phyloP scores from a whole-genome alignment of 108 stramenopile species.

The Fragilariopsis cylindrus region DNA sequence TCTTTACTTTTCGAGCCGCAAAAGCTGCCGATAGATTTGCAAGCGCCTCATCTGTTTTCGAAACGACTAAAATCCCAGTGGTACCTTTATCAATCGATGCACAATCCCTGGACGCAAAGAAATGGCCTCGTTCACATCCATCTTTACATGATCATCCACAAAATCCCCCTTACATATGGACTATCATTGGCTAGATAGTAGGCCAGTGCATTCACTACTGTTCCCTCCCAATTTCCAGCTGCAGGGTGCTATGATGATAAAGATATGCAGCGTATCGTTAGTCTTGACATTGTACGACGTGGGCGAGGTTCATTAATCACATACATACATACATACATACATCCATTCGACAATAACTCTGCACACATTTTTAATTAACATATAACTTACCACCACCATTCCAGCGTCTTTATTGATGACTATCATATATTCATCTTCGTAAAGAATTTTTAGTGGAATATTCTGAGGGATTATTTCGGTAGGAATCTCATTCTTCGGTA shows the following conservation, averaged over 20 bases:
- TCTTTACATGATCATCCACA: constrained; percentile 25
- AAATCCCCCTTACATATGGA: constrained; percentile 70
- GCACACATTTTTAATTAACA: too few species aligned
- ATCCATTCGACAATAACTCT: too few species aligned
- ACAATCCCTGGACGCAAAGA: constrained; percentile 95
- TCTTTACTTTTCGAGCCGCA: constrained; percentile 76
- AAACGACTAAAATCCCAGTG: constrained; percentile 93
- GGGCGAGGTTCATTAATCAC: too few species aligned
- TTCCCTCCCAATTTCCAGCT: constrained; percentile 96
- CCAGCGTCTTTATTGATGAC: constrained; percentile 91
- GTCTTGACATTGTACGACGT: too few species aligned
- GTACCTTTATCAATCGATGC: constrained; percentile 95
- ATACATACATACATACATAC: too few species aligned
- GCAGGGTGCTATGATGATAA: constrained; percentile 71
- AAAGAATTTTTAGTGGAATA: constrained; percentile 80
- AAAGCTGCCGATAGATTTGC: constrained; percentile 83
- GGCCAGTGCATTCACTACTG: constrained; percentile 94
- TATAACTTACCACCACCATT: constrained; percentile 75
- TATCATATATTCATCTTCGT: constrained; percentile 92
- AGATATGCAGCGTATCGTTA: too few species aligned
- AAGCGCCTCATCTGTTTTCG: constrained; percentile 82
- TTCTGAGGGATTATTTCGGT: constrained; percentile 78
- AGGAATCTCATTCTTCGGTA: constrained; percentile 37
- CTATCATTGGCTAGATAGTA: constrained; percentile 74
- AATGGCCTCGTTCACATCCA: constrained; percentile 40